Evolutionary conservation across 2,329 filamentous ascomycete species (phyloP).

Genomic region (Akanthomyces lecanii): DNA sequence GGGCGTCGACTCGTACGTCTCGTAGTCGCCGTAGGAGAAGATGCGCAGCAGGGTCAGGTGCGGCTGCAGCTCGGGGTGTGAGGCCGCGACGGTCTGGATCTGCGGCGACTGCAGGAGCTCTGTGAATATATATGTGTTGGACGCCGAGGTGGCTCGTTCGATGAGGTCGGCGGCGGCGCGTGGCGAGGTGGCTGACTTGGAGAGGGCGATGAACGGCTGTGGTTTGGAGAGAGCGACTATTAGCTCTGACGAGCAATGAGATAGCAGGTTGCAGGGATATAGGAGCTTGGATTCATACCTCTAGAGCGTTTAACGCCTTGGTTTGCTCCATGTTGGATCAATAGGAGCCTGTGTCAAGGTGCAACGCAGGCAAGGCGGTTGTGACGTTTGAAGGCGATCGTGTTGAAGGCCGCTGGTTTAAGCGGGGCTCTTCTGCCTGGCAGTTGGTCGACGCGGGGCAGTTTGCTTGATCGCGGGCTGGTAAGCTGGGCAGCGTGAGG

Average conservation of each 20-base stretch:
- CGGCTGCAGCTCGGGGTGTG: slow-evolving; percentile 51
- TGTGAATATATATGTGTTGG: slow-evolving; percentile 87
- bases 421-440: slow-evolving; percentile 9
- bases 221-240: slow-evolving; percentile 31
- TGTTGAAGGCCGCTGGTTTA: slow-evolving; percentile 1
- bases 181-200: slow-evolving; percentile 78
- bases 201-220: slow-evolving; percentile 85
- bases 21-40: slow-evolving; percentile 90
- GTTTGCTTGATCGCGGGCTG: neutral
- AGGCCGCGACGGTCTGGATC: slow-evolving; percentile 62
- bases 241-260: neutral
- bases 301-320: slow-evolving; percentile 60
- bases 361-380: slow-evolving; percentile 10
- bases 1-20: slow-evolving; percentile 53
- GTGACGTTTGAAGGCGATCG: slow-evolving; percentile 16
- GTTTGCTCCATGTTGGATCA: slow-evolving; percentile 65
- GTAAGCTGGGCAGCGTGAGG: neutral
- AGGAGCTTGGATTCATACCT: slow-evolving; percentile 38
- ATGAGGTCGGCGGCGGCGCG: slow-evolving; percentile 83
- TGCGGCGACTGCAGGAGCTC: slow-evolving; percentile 82
- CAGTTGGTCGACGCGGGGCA: slow-evolving; percentile 17
- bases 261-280: neutral
- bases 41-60: slow-evolving; percentile 74
- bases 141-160: slow-evolving; percentile 79
- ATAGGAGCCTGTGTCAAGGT: slow-evolving; percentile 10